Conservation (phyloP, 257 asterid species). For the Handroanthus guayacan region DNA sequence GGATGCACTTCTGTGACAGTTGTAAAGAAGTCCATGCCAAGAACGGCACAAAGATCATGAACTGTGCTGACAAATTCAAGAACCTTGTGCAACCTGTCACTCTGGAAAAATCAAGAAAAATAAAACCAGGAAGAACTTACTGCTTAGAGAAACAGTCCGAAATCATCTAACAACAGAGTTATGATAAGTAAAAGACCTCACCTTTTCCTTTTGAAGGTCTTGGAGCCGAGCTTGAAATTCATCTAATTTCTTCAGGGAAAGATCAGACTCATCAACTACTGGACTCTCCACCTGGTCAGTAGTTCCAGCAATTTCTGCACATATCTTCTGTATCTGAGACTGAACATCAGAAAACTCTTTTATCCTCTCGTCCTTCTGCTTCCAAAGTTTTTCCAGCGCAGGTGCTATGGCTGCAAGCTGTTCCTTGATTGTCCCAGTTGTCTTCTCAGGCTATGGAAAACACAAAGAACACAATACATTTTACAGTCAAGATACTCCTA, state of each 20-base stretch:
- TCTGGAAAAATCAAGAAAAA: conserved; percentile 59
- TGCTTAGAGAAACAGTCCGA: conserved; percentile 6
- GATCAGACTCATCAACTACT: conserved; percentile 81
- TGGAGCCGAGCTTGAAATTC: conserved; percentile 85
- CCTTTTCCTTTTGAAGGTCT: conserved; percentile 97
- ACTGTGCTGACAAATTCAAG: conserved; percentile 94
- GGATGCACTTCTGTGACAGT: conserved; percentile 93
- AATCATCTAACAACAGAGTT: conserved; percentile 22
- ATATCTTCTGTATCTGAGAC: conserved; percentile 83
- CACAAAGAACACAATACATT: conserved; percentile 15
- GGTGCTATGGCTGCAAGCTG: conserved; percentile 96
- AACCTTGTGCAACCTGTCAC: conserved; percentile 91
- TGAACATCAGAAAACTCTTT: conserved; percentile 89
- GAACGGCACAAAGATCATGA: conserved; percentile 95
- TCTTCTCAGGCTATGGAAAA: conserved; percentile 82
- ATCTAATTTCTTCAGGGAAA: conserved; percentile 80
- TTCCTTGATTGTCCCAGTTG: conserved; percentile 94
- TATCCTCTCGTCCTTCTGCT: conserved; percentile 84
- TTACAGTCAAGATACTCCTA: conserved; percentile 9
- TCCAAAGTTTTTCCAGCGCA: conserved; percentile 79
- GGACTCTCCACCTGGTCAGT: conserved; percentile 65
- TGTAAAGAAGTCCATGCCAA: conserved; percentile 82
- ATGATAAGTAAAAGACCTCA: conserved; percentile 34
- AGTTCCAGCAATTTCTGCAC: conserved; percentile 83
- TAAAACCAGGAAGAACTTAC: conserved; percentile 22